Evolutionary conservation across 371 early-diverging fungal genomes (phyloP).

Genomic region (Mucor lusitanicus): DNA sequence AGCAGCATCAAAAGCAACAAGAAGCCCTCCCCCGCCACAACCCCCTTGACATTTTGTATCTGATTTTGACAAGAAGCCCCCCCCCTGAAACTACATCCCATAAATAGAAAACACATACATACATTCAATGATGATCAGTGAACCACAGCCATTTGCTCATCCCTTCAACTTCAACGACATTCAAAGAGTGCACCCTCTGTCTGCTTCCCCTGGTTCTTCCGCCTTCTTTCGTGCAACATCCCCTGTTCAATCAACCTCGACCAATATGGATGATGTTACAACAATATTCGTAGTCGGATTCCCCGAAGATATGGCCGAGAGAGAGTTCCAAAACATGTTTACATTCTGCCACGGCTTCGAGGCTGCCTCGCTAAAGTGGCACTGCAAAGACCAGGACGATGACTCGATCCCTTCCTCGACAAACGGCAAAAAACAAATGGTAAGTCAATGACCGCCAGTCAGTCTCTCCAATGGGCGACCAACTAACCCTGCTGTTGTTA

Average conservation of each 20-base stretch:
- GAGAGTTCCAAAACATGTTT: conserved; percentile 98
- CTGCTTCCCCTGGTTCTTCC: conserved; percentile 20
- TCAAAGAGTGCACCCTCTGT: conserved; percentile 26
- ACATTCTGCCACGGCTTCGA: conserved; percentile 93
- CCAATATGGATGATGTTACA: conserved; percentile 65
- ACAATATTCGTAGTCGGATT: conserved; percentile 97
- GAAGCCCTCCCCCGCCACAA: neutral
- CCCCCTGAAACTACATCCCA: neutral
- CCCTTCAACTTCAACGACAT: conserved; percentile 29
- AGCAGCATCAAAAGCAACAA: neutral
- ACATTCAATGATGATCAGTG: conserved; percentile 31
- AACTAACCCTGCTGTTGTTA: conserved; percentile 17
- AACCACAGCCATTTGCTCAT: conserved; percentile 25
- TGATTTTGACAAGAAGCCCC: neutral
- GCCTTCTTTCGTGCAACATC: conserved; percentile 17
- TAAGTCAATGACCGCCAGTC: conserved; percentile 49
- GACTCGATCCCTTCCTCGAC: conserved; percentile 32
- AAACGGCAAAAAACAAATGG: conserved; percentile 76
- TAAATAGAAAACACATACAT: neutral
- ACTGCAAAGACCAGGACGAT: conserved; percentile 63
- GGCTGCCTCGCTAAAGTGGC: conserved; percentile 88
- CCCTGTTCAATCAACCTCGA: conserved; percentile 16
- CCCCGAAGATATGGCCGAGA: conserved; percentile 93
- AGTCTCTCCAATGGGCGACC: neutral
- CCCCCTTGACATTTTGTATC: neutral